A percentile compares a stretch with the other conserved stretches of the same genome.
Conservation (phyloP, 768 basidiomycete species). For the Boletus speciosus region DNA sequence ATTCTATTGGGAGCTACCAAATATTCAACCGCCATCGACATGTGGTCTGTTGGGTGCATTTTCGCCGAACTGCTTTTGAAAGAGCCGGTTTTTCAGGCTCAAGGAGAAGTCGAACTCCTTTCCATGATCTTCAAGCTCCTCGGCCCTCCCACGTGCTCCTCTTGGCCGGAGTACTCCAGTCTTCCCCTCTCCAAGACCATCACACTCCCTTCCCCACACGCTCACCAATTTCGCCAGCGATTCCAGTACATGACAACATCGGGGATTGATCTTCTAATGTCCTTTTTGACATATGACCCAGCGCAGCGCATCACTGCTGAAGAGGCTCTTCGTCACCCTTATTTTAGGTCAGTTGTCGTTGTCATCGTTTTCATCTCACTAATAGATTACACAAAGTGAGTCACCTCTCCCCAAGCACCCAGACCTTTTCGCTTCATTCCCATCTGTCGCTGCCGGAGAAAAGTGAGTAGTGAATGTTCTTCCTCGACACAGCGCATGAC, state of each 20-base stretch:
- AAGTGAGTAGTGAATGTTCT: constrained; percentile 49
- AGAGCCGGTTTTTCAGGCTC: constrained; percentile 97
- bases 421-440: constrained; percentile 93
- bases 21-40: constrained; percentile 93
- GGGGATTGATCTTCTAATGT: constrained; percentile 81
- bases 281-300: constrained; percentile 86
- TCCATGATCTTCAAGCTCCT: constrained; percentile 93
- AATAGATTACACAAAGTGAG: constrained; percentile 51
- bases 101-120: constrained; percentile 89
- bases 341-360: constrained; percentile 62
- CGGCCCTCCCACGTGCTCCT: constrained; percentile 81
- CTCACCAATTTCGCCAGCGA: constrained; percentile 74
- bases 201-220: constrained; percentile 69
- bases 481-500: constrained; percentile 2
- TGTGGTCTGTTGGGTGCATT: constrained; percentile 99
- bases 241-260: constrained; percentile 82
- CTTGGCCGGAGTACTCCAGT: constrained; percentile 81
- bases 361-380: background rate
- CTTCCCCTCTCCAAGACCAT: constrained; percentile 83
- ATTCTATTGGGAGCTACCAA: constrained; percentile 89
- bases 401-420: constrained; percentile 95
- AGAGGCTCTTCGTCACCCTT: constrained; percentile 86
- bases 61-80: constrained; percentile 94
- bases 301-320: constrained; percentile 81
- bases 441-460: constrained; percentile 94